Conservation (phyloP, 345 rosid species). For the Ricinus communis region DNA sequence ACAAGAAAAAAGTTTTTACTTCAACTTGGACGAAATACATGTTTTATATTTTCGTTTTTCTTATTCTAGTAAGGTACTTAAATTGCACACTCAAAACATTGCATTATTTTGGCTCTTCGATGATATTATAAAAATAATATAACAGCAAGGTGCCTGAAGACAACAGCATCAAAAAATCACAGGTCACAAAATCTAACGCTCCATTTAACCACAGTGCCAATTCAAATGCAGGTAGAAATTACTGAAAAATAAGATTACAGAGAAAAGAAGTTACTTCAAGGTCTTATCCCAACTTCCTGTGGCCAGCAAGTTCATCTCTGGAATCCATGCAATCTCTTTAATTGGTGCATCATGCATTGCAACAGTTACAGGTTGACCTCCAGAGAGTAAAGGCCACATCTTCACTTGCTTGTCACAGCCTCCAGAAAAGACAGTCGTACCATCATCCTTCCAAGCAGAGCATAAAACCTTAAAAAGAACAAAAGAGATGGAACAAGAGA, state of each 20-base stretch:
- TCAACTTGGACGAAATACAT: not conserved
- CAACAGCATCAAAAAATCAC: not conserved
- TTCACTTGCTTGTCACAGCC: constrained; percentile 99
- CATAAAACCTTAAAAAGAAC: constrained; percentile 72
- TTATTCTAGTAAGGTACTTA: not conserved
- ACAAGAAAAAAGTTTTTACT: not conserved
- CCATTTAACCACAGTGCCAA: constrained; percentile 9
- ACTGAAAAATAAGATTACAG: constrained; percentile 1
- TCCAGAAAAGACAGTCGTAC: constrained; percentile 84
- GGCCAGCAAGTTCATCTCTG: constrained; percentile 81
- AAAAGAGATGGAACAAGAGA: not conserved
- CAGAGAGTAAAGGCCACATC: constrained; percentile 92
- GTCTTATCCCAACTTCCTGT: constrained; percentile 98
- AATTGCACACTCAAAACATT: not conserved
- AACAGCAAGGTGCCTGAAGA: not conserved
- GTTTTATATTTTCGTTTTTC: no score
- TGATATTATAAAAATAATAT: not conserved
- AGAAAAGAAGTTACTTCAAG: constrained; percentile 49
- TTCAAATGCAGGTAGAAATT: not conserved
- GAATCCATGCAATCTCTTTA: constrained; percentile 84
- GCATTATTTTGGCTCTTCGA: constrained; percentile 3
- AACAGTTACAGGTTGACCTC: constrained; percentile 84
- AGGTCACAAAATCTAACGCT: not conserved
- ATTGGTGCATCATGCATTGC: constrained; percentile 95
- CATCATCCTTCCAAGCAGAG: constrained; percentile 99